Percentiles rank a stretch among this genome's conserved stretches.
Conservation (phyloP, 257 asterid genomes). For the Solanum sejunctum region DNA sequence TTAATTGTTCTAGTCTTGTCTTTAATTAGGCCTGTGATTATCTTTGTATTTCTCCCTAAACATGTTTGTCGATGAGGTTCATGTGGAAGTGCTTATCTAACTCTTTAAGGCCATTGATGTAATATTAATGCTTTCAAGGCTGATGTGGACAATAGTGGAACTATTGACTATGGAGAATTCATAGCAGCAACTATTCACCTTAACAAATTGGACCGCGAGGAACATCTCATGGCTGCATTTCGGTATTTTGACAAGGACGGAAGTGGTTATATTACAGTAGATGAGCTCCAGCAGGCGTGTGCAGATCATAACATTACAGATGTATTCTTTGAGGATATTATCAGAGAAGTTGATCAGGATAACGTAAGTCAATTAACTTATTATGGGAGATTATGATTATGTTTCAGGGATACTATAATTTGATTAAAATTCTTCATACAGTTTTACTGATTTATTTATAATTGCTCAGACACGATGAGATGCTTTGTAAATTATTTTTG, state of each 20-base stretch:
- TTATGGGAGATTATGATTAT: neutral
- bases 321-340: conserved; percentile 54
- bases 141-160: conserved; percentile 82
- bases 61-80: neutral
- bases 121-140: conserved; percentile 37
- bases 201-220: conserved; percentile 76
- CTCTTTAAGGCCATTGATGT: neutral
- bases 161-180: conserved; percentile 78
- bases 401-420: neutral
- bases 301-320: conserved; percentile 61
- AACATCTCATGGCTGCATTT: conserved; percentile 72
- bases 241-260: conserved; percentile 78
- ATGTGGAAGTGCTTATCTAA: neutral
- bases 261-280: conserved; percentile 80
- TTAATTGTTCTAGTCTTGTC: neutral
- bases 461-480: neutral
- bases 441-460: neutral
- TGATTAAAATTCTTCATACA: neutral
- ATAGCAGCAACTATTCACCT: conserved; percentile 77
- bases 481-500: neutral
- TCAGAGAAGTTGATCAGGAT: conserved; percentile 78
- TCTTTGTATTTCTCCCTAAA: neutral
- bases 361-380: conserved; percentile 31
- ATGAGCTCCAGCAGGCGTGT: conserved; percentile 91
- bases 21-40: neutral